A percentile compares a stretch with the other conserved stretches of the same genome.
Conservation (phyloP, 345 rosid species). For the Noccaea caerulescens region DNA sequence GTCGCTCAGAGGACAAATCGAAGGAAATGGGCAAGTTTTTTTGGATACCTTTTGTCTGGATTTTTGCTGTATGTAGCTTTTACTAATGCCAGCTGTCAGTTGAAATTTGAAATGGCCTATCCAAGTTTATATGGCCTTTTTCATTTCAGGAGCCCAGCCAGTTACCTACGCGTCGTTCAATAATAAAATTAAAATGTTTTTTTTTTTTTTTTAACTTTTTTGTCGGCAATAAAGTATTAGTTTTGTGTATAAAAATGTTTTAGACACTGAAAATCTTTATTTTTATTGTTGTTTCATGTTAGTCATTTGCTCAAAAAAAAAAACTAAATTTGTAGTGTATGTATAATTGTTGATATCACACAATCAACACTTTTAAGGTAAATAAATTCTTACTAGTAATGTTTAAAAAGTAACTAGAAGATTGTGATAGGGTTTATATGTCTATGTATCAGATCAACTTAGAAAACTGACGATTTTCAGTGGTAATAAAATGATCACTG, state of each 20-base stretch:
- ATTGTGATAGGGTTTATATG: too few relatives aligned
- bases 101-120: background rate
- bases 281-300: background rate
- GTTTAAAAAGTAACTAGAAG: too few relatives aligned
- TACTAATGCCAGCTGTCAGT: constrained; percentile 34
- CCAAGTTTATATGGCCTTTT: background rate
- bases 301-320: background rate
- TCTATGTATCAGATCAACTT: too few relatives aligned
- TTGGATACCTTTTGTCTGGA: constrained; percentile 8
- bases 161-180: constrained; percentile 2
- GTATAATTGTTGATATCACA: background rate
- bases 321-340: background rate
- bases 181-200: background rate
- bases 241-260: constrained; percentile 13
- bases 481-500: too few relatives aligned
- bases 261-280: background rate
- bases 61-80: background rate
- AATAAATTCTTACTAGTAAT: background rate
- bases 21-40: background rate
- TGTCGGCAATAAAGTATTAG: constrained; percentile 22
- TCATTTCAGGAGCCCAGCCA: constrained; percentile 2
- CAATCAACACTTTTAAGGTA: background rate
- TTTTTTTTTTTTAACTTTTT: background rate
- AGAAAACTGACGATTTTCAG: too few relatives aligned
- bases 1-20: constrained; percentile 19